These are phyloP conservation scores for Mimosa pudica DNA, from an alignment of 306 rosid species.

Conservation along the genomic window DNA sequence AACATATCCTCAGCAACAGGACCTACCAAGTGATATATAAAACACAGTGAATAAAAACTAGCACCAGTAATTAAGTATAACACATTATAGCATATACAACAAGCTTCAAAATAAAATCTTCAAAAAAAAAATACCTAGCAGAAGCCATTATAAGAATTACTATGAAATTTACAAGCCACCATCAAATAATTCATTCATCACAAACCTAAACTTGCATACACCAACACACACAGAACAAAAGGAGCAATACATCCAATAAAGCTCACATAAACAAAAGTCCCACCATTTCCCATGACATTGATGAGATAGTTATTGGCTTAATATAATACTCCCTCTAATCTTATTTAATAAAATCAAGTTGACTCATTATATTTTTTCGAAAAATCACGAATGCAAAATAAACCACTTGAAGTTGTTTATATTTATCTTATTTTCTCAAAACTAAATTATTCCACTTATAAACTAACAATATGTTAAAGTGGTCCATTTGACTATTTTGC, in stretches of 20 bases:
- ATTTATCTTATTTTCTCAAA: no score
- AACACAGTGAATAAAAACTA: background rate
- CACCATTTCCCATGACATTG: background rate
- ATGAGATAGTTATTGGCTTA: background rate
- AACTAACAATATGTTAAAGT: no score
- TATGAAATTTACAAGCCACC: conserved; percentile 18
- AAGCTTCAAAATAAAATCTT: background rate
- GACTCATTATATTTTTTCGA: no score
- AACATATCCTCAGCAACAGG: conserved; percentile 91
- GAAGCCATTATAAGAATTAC: background rate
- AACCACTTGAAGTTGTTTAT: no score
- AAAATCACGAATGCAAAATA: no score
- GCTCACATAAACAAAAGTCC: background rate
- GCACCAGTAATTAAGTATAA: conserved; percentile 18
- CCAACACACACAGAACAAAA: background rate
- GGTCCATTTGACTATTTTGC: no score
- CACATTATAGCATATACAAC: background rate
- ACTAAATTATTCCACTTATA: no score
- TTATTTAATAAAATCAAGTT: no score
- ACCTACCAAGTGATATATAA: conserved; percentile 45
- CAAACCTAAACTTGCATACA: background rate
- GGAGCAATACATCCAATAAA: background rate
- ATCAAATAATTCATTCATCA: conserved; percentile 20
- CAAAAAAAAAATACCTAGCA: conserved; percentile 2
- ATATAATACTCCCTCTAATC: no score